phyloP scores from a whole-genome alignment of 2,329 filamentous ascomycete species.

The Metarhizium sp. region DNA sequence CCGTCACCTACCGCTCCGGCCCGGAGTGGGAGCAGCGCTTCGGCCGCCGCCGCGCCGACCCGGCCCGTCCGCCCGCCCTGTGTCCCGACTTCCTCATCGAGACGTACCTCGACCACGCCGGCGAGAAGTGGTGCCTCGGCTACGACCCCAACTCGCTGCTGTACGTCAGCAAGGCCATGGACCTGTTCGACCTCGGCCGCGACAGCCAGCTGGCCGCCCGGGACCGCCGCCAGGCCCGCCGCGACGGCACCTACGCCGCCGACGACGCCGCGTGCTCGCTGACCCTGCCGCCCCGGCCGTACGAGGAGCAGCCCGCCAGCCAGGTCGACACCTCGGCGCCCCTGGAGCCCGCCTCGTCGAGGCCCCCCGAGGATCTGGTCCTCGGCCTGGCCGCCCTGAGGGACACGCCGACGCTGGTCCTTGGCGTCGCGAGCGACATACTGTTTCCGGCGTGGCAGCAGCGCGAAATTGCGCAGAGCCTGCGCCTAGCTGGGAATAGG shows the following conservation, averaged over 20 bases:
- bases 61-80: conserved; percentile 78
- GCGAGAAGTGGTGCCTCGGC: conserved; percentile 94
- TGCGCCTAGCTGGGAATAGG: conserved; percentile 68
- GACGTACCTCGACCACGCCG: conserved; percentile 94
- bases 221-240: conserved; percentile 51
- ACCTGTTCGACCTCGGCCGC: conserved; percentile 83
- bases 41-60: conserved; percentile 76
- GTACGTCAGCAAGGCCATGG: conserved; percentile 98
- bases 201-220: conserved; percentile 57
- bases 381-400: conserved; percentile 61
- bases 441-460: conserved; percentile 98
- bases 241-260: conserved; percentile 42
- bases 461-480: conserved; percentile 78
- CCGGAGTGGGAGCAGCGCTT: conserved; percentile 98
- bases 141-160: conserved; percentile 94
- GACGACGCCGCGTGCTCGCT: conserved; percentile 53
- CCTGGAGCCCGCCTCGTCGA: conserved; percentile 24
- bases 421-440: conserved; percentile 93
- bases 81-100: conserved; percentile 97
- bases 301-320: conserved; percentile 65
- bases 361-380: conserved; percentile 71
- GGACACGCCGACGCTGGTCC: conserved; percentile 73
- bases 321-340: conserved; percentile 22
- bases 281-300: conserved; percentile 73
- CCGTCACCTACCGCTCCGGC: conserved; percentile 91